phyloP scores from a whole-genome alignment of 208 protist genomes.

The Trichomonas gallinae region DNA sequence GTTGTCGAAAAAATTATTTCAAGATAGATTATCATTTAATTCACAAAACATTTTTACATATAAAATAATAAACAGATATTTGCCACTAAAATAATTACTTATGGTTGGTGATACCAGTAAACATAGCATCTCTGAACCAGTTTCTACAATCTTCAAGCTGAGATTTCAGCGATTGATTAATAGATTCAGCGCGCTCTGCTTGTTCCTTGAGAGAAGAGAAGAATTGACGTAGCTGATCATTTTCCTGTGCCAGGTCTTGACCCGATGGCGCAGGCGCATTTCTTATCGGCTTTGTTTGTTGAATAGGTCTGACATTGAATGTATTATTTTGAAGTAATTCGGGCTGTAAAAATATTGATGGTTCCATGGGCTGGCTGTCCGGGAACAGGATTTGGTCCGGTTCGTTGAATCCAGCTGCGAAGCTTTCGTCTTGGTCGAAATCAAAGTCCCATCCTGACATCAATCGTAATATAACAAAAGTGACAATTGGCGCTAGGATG shows the following conservation, averaged over 20 bases:
- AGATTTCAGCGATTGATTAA: not conserved
- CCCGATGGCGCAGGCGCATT: not conserved
- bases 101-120: not conserved
- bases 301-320: not conserved
- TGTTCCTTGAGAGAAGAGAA: not conserved
- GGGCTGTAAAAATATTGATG: not conserved
- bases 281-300: not conserved
- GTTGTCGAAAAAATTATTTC: too few relatives aligned
- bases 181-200: not conserved
- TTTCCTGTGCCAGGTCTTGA: not conserved
- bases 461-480: too few relatives aligned
- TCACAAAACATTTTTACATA: too few relatives aligned
- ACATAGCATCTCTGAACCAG: not conserved
- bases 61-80: too few relatives aligned
- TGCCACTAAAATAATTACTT: too few relatives aligned
- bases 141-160: not conserved
- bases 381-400: not conserved
- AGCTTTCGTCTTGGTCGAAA: not conserved
- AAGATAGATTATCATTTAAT: too few relatives aligned
- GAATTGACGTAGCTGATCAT: not conserved
- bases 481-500: too few relatives aligned
- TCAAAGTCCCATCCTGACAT: not conserved
- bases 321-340: not conserved
- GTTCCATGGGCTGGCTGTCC: not conserved
- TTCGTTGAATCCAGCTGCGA: not conserved